Base-by-base conservation (phyloP, 306 rosid species). In the Hippophae gyantsensis region DNA sequence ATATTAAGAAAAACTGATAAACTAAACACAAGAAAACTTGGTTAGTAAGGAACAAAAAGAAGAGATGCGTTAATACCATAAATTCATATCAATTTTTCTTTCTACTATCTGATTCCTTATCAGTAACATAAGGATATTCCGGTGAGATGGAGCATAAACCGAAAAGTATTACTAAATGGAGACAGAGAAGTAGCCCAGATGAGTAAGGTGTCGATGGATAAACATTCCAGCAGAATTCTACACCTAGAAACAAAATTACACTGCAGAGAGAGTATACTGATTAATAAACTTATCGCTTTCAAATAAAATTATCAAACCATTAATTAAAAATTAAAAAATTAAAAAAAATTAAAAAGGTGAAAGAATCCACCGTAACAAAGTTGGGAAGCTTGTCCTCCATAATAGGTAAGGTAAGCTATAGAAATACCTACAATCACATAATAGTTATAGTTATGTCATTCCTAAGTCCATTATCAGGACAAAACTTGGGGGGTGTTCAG, bases 161-260 rank as follows among this genome's bases (percentile, higher is more conserved):
- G 78, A 75, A 77, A 40, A 86, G 81, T 69, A 86, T 78, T 67
- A 75, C 65, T 54, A 86, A 49, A 79, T 88, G 99, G 55, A 88
- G 78, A 63, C 71, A 68, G 41, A 84, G 70, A 71, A 93, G 95
- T 42, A 84, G 51, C 4, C 73, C 69, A 5, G 97, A 85, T 6
- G 93, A 88, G 67, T 72, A 61, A 48, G 48, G 63, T 62, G 67
- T 86, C 47, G 99, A 86, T 60, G 99, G 97, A 73, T 72, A 92
- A 57, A 92, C 69, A 60, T 92, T 88, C 95, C 99, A 92, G 79
- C 99, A 88, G 7, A 83, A 51, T 78, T 88, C 97, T 66, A 85
- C 89, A 52, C 99, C 99, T 6, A 71, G 1, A 55, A 88, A 92
- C 81, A 88, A 64, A 62, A 85, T 7, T 69, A 92, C 57, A 47